These are phyloP conservation scores for Solanum ossicruentum DNA, from an alignment of 257 asterid species.

Conservation along the genomic window DNA sequence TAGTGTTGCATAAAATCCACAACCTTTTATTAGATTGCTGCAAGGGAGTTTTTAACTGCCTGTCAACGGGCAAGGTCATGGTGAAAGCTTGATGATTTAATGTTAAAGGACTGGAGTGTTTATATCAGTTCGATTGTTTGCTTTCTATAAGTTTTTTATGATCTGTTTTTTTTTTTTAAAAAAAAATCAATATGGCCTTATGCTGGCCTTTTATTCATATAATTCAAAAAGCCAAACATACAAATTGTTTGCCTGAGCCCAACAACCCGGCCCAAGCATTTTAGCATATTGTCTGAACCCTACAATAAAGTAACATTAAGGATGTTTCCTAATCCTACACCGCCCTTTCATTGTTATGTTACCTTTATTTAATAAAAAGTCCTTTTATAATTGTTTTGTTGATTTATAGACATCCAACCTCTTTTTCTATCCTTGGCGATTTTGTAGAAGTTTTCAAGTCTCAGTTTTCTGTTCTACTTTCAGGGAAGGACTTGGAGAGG, in stretches of 20 bases:
- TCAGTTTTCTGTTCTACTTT: conserved; percentile 11
- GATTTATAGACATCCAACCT: background rate
- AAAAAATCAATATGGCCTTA: no score
- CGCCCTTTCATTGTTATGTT: no score
- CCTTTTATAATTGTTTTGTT: background rate
- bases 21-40: background rate
- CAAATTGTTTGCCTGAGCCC: no score
- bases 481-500: conserved; percentile 99
- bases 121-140: background rate
- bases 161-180: no score
- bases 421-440: background rate
- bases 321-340: no score
- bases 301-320: no score
- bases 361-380: background rate
- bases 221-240: no score
- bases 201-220: no score
- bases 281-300: no score
- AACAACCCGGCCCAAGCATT: no score
- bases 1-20: background rate
- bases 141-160: background rate
- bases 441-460: background rate
- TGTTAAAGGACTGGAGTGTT: background rate
- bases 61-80: background rate
- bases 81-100: background rate
- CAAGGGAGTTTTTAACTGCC: background rate